Percentiles rank a stretch among this genome's conserved stretches.
Evolutionary conservation across 2,329 filamentous ascomycete species (phyloP).

Genomic region (Botrytis medusae): DNA sequence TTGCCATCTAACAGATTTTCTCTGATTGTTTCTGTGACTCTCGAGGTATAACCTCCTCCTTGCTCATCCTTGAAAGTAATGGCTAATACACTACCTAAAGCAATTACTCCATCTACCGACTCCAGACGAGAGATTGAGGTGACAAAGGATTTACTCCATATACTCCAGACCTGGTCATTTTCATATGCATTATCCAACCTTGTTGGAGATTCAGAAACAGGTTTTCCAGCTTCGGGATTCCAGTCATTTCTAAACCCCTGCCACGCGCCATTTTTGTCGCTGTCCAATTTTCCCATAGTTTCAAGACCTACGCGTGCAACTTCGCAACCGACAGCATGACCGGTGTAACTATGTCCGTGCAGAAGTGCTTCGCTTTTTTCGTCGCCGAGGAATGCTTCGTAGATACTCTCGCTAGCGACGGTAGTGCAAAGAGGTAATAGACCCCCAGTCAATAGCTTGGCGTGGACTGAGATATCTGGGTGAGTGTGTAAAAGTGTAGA

Average conservation of each 20-base stretch:
- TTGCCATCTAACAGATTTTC: conserved; percentile 34
- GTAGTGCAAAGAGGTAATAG: conserved; percentile 76
- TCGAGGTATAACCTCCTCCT: conserved; percentile 39
- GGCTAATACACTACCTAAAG: conserved; percentile 72
- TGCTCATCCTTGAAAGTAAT: conserved; percentile 52
- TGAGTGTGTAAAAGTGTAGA: conserved; percentile 67
- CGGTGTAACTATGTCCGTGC: conserved; percentile 86
- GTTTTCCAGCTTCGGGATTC: conserved; percentile 28
- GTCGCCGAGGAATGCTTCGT: conserved; percentile 65
- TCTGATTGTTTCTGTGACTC: conserved; percentile 46
- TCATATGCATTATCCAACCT: neutral
- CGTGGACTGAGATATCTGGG: conserved; percentile 77
- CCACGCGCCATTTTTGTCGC: conserved; percentile 55
- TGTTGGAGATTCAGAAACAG: neutral
- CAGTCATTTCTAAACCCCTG: conserved; percentile 53
- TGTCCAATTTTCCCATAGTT: conserved; percentile 60
- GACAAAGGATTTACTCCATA: conserved; percentile 66
- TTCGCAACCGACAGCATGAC: conserved; percentile 76
- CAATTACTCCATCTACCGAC: conserved; percentile 65
- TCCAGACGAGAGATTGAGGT: conserved; percentile 54
- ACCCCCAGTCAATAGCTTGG: conserved; percentile 81
- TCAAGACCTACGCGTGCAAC: conserved; percentile 69
- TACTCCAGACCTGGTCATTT: conserved; percentile 57
- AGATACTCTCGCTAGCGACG: conserved; percentile 71
- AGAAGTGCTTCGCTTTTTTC: conserved; percentile 78